Conservation (phyloP, 495 filamentous ascomycete genomes). For the Aspergillus nanangensis region DNA sequence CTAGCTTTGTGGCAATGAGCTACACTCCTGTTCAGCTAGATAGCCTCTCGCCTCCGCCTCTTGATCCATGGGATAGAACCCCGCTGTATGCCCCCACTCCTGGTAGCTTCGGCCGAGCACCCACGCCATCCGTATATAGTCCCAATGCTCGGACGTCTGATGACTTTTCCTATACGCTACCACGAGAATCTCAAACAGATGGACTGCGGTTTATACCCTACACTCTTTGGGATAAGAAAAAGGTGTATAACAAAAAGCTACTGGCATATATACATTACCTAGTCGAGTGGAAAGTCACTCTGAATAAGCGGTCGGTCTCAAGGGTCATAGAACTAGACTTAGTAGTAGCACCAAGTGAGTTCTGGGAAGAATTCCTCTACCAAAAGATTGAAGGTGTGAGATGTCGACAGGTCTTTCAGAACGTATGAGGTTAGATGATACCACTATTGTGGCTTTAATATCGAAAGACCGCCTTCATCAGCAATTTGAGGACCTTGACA, state of each 20-base stretch:
- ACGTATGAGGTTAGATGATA: slow-evolving; percentile 22
- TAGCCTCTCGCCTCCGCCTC: too few relatives aligned
- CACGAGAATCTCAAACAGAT: too few relatives aligned
- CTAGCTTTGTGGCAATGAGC: slow-evolving; percentile 11
- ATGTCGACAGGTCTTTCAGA: too few relatives aligned
- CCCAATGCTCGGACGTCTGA: slow-evolving; percentile 3
- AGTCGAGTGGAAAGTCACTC: slow-evolving; percentile 24
- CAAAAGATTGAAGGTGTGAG: too few relatives aligned
- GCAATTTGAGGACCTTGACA: slow-evolving; percentile 13
- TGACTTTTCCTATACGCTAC: slow-evolving; percentile 14
- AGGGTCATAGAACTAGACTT: slow-evolving; percentile 25
- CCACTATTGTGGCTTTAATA: slow-evolving; percentile 14
- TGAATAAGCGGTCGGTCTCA: slow-evolving; percentile 19
- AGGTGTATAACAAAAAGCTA: too few relatives aligned
- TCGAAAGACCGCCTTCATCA: slow-evolving; percentile 16
- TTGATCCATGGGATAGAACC: slow-evolving; percentile 15
- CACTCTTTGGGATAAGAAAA: too few relatives aligned
- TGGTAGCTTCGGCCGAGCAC: slow-evolving; percentile 15
- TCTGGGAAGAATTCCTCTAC: too few relatives aligned
- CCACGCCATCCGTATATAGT: slow-evolving; percentile 16
- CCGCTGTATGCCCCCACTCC: slow-evolving; percentile 20
- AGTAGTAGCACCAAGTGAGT: slow-evolving; percentile 11
- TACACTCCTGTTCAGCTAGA: slow-evolving; percentile 7
- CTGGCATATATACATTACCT: slow-evolving; percentile 21
- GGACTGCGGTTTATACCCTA: too few relatives aligned